A percentile compares a stretch with the other conserved stretches of the same genome.
Conservation (phyloP, 2,329 filamentous ascomycete species). For the Penicillium brasilianum region DNA sequence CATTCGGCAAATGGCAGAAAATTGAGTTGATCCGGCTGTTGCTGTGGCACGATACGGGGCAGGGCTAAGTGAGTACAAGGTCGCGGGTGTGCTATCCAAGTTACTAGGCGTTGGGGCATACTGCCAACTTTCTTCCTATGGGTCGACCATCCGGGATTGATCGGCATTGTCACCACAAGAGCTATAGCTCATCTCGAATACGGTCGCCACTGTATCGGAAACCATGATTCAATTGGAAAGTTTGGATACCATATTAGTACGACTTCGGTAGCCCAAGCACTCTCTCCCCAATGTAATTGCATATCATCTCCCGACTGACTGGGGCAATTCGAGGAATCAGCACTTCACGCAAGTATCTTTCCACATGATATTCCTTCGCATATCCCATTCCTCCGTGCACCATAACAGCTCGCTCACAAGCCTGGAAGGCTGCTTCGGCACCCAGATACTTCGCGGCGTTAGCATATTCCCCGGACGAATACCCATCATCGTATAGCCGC, state of each 20-base stretch:
- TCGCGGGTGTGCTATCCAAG: slow-evolving; percentile 10
- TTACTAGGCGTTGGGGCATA: too few relatives aligned
- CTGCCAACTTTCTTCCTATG: too few relatives aligned
- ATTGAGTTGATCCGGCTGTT: slow-evolving; percentile 14
- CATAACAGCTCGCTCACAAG: slow-evolving; percentile 61
- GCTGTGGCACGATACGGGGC: slow-evolving; percentile 18
- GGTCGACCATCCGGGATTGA: too few relatives aligned
- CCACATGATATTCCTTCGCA: slow-evolving; percentile 64
- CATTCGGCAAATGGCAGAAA: slow-evolving; percentile 24
- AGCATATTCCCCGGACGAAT: slow-evolving; percentile 59
- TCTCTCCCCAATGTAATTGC: slow-evolving; percentile 46
- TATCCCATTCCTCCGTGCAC: slow-evolving; percentile 65
- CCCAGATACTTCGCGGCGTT: slow-evolving; percentile 65
- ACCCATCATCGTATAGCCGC: slow-evolving; percentile 58
- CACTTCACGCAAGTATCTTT: slow-evolving; percentile 61
- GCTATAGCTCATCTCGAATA: too few relatives aligned
- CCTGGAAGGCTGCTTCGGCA: slow-evolving; percentile 62
- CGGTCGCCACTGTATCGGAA: too few relatives aligned
- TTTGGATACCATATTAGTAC: slow-evolving; percentile 29
- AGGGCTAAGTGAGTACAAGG: slow-evolving; percentile 18
- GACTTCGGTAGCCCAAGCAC: slow-evolving; percentile 44
- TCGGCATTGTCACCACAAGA: too few relatives aligned
- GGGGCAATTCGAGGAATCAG: slow-evolving; percentile 64
- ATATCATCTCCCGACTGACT: slow-evolving; percentile 56
- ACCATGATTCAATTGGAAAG: too few relatives aligned